Evolutionary conservation across 192 early-diverging fungal genomes (phyloP).

Genomic region (Backusella liffmaniae): DNA sequence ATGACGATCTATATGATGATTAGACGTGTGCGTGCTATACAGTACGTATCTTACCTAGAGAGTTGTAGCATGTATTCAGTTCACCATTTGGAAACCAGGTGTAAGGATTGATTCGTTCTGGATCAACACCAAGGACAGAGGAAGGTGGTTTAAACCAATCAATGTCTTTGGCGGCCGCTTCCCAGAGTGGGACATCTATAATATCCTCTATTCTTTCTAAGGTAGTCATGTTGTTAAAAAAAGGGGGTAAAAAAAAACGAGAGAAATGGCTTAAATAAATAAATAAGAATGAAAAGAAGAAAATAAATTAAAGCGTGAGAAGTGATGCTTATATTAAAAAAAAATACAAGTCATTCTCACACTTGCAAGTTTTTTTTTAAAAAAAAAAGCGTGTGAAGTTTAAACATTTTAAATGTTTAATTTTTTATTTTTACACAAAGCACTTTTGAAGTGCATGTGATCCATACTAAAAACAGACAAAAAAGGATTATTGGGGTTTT

Average conservation of each 20-base stretch:
- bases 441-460: background rate
- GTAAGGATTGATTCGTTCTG: constrained; percentile 29
- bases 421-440: background rate
- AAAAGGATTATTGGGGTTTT: constrained; percentile 8
- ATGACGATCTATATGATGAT: constrained; percentile 62
- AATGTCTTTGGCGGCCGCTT: constrained; percentile 16
- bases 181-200: constrained; percentile 19
- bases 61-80: constrained; percentile 83
- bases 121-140: constrained; percentile 7
- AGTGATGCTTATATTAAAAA: background rate
- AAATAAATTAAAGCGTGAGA: background rate
- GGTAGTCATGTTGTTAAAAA: background rate
- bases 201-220: constrained; percentile 1
- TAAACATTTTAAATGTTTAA: background rate
- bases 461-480: background rate
- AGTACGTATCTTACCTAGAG: background rate
- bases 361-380: background rate
- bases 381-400: background rate
- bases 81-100: constrained; percentile 69
- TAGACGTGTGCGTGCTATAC: too few species aligned
- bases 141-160: constrained; percentile 24
- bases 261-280: background rate
- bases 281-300: background rate
- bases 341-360: constrained; percentile 3
- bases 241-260: background rate